Evolutionary conservation across 176 grass and related monocot species (phyloP).

Genomic region (Paspalum vaginatum): DNA sequence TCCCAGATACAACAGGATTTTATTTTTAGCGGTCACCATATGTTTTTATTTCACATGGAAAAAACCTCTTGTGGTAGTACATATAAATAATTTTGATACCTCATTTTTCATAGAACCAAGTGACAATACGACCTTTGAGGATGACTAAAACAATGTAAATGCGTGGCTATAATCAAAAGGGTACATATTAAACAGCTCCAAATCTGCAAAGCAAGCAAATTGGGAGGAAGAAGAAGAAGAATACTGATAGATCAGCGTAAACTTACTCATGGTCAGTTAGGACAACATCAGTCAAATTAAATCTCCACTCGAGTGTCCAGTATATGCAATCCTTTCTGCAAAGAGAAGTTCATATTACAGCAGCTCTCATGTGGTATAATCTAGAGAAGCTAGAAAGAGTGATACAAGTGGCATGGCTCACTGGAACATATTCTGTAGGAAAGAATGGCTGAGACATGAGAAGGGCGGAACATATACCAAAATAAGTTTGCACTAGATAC

Average conservation of each 20-base stretch:
- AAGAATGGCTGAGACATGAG: neutral
- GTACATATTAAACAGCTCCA: neutral
- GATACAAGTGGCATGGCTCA: neutral
- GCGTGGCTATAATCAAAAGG: neutral
- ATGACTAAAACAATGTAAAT: neutral
- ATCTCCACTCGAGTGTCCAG: slow-evolving; percentile 94
- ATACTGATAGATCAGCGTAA: neutral
- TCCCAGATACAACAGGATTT: neutral
- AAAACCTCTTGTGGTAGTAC: neutral
- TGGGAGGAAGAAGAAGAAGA: neutral
- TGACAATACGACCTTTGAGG: neutral
- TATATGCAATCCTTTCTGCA: slow-evolving; percentile 73
- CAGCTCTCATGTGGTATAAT: neutral
- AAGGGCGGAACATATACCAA: neutral
- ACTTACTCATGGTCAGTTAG: slow-evolving; percentile 83
- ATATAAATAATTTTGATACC: slow-evolving; percentile 7
- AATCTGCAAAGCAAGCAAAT: neutral
- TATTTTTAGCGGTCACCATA: neutral
- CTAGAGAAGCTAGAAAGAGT: neutral
- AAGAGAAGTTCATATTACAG: slow-evolving; percentile 30
- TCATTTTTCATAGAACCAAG: neutral
- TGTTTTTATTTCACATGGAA: neutral
- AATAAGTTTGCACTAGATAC: neutral
- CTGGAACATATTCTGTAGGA: neutral
- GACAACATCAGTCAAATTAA: slow-evolving; percentile 62